Conservation (phyloP, 2,329 filamentous ascomycete genomes). For the Thielaviopsis populi region DNA sequence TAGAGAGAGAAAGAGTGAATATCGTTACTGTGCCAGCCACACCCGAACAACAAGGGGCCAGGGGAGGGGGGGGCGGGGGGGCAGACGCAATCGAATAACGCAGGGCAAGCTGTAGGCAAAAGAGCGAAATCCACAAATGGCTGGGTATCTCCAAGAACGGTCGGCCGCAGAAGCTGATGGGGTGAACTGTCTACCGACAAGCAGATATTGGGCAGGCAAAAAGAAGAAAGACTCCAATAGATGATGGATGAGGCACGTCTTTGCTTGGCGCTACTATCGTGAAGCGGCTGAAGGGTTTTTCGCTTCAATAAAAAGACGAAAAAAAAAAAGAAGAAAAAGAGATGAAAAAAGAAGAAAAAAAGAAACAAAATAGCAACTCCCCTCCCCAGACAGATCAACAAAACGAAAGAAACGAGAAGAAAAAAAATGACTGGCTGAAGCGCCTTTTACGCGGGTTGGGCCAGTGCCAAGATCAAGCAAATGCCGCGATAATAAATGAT, state of each 20-base stretch:
- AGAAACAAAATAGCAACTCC: background rate
- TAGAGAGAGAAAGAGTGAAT: too few relatives aligned
- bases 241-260: background rate
- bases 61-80: background rate
- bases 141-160: too few relatives aligned
- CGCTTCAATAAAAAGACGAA: background rate
- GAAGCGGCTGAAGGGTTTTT: background rate
- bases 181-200: background rate
- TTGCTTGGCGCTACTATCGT: background rate
- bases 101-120: background rate
- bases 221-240: background rate
- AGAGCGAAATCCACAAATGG: too few relatives aligned
- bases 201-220: background rate
- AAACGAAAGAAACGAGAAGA: background rate
- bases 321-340: background rate
- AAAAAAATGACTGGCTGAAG: background rate
- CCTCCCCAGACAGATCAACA: background rate
- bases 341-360: background rate
- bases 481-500: background rate
- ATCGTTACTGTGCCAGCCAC: too few relatives aligned
- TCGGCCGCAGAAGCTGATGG: too few relatives aligned
- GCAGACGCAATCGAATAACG: background rate
- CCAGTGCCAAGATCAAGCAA: background rate
- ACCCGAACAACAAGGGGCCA: background rate
- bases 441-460: background rate